Evolutionary conservation across 805 yeast species (phyloP).

Genomic region (Saturnispora saitoi): DNA sequence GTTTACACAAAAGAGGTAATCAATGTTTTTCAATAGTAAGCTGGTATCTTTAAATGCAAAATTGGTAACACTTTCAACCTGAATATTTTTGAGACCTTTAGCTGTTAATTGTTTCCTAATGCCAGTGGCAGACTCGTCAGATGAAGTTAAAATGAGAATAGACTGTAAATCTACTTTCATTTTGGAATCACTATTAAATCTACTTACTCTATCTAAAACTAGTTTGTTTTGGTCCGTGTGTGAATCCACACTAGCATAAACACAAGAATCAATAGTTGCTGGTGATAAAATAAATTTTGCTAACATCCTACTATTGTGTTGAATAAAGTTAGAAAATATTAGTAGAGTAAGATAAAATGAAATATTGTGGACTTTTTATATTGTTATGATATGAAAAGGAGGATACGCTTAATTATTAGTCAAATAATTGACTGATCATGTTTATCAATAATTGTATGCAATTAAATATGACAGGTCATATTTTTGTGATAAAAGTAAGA

Average conservation of each 20-base stretch:
- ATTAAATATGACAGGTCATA: too few species aligned
- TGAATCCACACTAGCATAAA: neutral
- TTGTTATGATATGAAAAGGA: too few species aligned
- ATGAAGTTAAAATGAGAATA: neutral
- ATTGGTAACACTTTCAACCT: neutral
- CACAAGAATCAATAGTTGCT: conserved; percentile 2
- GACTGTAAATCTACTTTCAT: neutral
- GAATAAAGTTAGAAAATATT: too few species aligned
- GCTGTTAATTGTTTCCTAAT: neutral
- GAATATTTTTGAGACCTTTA: neutral
- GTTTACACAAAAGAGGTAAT: conserved; percentile 1
- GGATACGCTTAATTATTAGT: too few species aligned
- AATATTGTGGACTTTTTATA: too few species aligned
- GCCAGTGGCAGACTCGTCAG: neutral
- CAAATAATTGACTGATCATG: too few species aligned
- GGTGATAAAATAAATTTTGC: neutral
- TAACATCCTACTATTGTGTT: neutral
- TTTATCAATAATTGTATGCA: too few species aligned
- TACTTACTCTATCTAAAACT: neutral
- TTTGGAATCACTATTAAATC: neutral
- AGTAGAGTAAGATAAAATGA: too few species aligned
- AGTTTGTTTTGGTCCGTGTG: neutral
- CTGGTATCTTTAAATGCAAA: neutral
- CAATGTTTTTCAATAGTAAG: neutral
- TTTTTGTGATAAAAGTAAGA: too few species aligned